Base-by-base conservation (phyloP, 768 basidiomycete species). In the Phanerochaete sordida region DNA sequence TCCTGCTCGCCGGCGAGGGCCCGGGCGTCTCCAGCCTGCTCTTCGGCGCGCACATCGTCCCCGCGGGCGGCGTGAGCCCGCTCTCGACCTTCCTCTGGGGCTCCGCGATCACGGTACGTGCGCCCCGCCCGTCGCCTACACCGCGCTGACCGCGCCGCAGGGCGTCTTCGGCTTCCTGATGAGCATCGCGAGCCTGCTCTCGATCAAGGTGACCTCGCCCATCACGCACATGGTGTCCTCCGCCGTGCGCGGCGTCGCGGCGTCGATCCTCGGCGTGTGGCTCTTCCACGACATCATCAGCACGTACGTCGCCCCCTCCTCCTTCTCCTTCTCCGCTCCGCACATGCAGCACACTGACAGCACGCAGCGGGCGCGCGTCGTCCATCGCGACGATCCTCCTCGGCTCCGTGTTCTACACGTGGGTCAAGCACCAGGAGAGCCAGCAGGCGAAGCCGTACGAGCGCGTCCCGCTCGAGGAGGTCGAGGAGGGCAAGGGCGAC, bases 181-280 rank as follows among this genome's bases (percentile, higher is more conserved):
- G 85, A 93, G 90, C 75, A 84, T 98, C 56, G 95, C 95, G 11
- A 93, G 91, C 63, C 77, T 95, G 62, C 80, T 98, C 30, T 95
- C 92, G 26, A 97, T 98, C 79, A 95, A 98, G 73, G 91, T 98
- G 62, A 98, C 95, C 8, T 96, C 94, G 1, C 95, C 95, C 15
- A 94, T 98, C 71, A 95, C 95, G 2, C 95, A 98, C 73, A 98
- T 98, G 95, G 78, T 97, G 27, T 95, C 93, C 3, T 94, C 94
- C 12, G 95, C 96, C 21, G 93, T 96, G 3, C 90, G 95, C 56
- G 95, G 96, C 19, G 95, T 98, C 27, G 86, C 93, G 0, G 92
- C 89, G n/a, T 92, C 93, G 4, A 70, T 95, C 47, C 78, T 97
- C 15, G 92, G 87, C 24, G 79, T 90, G 72, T 90, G 82, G 84